phyloP scores from a whole-genome alignment of 371 early-diverging fungal genomes.

The Mortierella sp. region DNA sequence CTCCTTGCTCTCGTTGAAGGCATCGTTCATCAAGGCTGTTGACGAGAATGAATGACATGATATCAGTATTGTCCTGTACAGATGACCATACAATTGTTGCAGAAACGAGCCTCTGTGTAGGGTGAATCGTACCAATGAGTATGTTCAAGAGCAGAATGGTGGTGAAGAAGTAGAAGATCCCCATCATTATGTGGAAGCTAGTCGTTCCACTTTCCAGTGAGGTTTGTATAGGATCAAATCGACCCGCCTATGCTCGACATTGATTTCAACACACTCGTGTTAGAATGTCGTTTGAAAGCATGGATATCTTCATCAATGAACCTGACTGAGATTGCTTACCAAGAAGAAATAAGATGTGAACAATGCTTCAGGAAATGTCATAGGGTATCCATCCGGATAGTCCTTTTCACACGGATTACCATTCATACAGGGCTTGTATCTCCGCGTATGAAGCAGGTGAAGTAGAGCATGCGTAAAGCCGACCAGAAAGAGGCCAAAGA shows the following conservation, averaged over 20 bases:
- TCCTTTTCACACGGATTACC: not conserved
- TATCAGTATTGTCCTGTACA: not conserved
- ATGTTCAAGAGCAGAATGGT: conserved; percentile 21
- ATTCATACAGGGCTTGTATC: not conserved
- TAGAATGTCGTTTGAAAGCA: no score
- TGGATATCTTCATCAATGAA: no score
- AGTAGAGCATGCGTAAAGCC: no score
- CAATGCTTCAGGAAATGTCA: conserved; percentile 5
- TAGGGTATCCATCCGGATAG: conserved; percentile 15
- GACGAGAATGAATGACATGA: not conserved
- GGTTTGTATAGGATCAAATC: conserved; percentile 25
- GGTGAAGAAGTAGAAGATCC: conserved; percentile 51
- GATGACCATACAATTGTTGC: not conserved
- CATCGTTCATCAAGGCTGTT: conserved; percentile 53
- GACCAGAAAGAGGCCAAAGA: no score
- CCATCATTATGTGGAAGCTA: conserved; percentile 51
- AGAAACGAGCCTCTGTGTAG: not conserved
- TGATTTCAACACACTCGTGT: no score
- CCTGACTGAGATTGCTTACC: not conserved
- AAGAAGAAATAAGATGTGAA: conserved; percentile 22
- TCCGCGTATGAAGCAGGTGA: no score
- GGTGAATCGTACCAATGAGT: not conserved
- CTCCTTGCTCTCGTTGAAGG: conserved; percentile 36
- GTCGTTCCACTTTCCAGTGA: not conserved
- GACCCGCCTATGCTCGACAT: conserved; percentile 26